Evolutionary conservation across 2,329 filamentous ascomycete genomes (phyloP), one percentile per base, ranked within the genome.

Genomic region (Aureobasidium sp.): DNA sequence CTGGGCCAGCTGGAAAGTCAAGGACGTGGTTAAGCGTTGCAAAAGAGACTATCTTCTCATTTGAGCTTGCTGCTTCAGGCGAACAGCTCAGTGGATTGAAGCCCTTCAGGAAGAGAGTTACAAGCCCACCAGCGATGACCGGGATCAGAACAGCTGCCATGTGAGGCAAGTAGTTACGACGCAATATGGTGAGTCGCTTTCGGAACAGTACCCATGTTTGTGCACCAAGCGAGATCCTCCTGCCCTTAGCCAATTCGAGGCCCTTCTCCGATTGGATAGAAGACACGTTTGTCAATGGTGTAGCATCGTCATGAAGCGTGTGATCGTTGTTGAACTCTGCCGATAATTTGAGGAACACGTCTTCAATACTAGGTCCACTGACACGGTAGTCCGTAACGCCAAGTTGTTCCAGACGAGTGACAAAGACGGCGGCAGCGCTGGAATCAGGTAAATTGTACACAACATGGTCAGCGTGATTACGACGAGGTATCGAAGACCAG

Each of bases 331-430:
- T 81, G 63, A 91, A 82, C 71, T 96, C 91, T 69, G 93, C 89
- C 0, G 91, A 90, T 42, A 96, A 80, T 66, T 90, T 87, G 29
- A 97, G 76, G 73, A 97, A 97, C 0, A 96, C 91, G 67, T 96
- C 91, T 71, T 97, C 93, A 44, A 97, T 91, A 0, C 90, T 95
- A 0, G 92, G 93, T 0, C 91, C 91, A 16, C 88, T 89, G 66
- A 96, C 89, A 62, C 91, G 86, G 71, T 96, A 96, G 62, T 95
- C 88, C 16, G 80, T 79, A 44, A 95, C 81, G 0, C 85, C 84
- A 1, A 80, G 77, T 1, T 78, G 74, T 70, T 96, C 88, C 1
- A 97, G 78, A 10, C 80, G 74, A 52, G 82, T 80, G 65, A 96
- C 88, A 49, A 93, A 87, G 4, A 81, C 75, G 0, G 90, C 88